Evolutionary conservation across 1,139 yeast genomes (phyloP), one percentile per base, ranked within the genome.

Genomic region (Geotrichum candidum): DNA sequence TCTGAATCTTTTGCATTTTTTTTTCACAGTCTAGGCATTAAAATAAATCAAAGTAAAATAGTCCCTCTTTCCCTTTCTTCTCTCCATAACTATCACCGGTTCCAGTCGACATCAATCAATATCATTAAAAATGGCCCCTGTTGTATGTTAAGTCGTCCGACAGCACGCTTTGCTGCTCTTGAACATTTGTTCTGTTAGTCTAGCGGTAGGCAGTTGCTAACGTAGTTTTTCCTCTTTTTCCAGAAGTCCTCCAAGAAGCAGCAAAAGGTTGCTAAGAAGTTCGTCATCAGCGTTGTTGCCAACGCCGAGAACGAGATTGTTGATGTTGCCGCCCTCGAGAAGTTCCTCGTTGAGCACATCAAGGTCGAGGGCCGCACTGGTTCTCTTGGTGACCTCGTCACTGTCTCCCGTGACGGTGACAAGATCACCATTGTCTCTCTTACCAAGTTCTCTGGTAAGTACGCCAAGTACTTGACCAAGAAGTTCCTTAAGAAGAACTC

Each of bases 401-500:
- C 94, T 68, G 91, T 94, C 73, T 82, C 92, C 76, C 82, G 86
- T 76, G 96, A 90, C 78, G 90, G 89, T 75, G 85, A 86, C 82
- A 82, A 85, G 80, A 79, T 84, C 76, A 91, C 90, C 77, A 87
- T 94, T 75, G 88, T 91, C 81, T 84, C 98, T 72, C 85, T 88
- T 82, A 82, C 96, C 82, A 88, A 90, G 84, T 94, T 95, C 94
- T 91, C 98, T 73, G 99, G 99, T 84, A 94, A 95, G 85, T 94
- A 94, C 96, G 88, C 91, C 81, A 94, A 94, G 86, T 94, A 92
- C 94, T 85, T 94, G 80, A 90, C 98, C 78, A 94, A 94, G 91
- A 92, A 96, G 87, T 94, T 90, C 95, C 90, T 94, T 82, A 94
- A 94, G 96, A 94, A 94, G 90, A 90, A 91, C 95, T 96, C 90